These are phyloP conservation scores for Plasmodium berghei DNA, from an alignment of 169 alveolate species.

Conservation along the genomic window DNA sequence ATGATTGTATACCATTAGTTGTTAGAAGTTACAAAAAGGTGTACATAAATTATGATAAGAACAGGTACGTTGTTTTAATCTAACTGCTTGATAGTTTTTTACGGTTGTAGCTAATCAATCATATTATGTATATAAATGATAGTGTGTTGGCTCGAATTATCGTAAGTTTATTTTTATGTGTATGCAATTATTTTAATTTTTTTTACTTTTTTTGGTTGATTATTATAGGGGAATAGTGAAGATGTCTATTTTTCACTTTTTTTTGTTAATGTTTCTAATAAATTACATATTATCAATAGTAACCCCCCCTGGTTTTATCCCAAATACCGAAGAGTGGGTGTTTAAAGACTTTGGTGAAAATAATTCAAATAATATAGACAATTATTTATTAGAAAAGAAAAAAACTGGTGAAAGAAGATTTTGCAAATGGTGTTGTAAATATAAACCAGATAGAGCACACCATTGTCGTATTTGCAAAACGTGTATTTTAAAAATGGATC, in stretches of 20 bases:
- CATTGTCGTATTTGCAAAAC: slow-evolving; percentile 88
- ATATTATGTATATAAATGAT: background rate
- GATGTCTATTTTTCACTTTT: slow-evolving; percentile 65
- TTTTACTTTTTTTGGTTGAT: slow-evolving; percentile 13
- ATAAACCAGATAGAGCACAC: slow-evolving; percentile 87
- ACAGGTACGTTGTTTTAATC: slow-evolving; percentile 12
- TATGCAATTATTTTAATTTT: background rate
- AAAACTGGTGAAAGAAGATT: slow-evolving; percentile 83
- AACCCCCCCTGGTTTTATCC: slow-evolving; percentile 89
- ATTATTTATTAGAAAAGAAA: slow-evolving; percentile 80
- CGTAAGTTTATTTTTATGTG: too few relatives aligned
- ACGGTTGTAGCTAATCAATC: background rate
- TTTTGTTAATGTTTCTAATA: slow-evolving; percentile 79
- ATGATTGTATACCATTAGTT: slow-evolving; percentile 58
- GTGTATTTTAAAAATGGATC: slow-evolving; percentile 93
- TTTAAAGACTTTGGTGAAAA: slow-evolving; percentile 52
- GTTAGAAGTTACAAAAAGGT: slow-evolving; percentile 33
- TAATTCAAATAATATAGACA: slow-evolving; percentile 32
- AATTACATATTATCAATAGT: slow-evolving; percentile 87
- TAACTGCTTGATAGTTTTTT: background rate
- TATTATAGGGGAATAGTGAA: slow-evolving; percentile 62
- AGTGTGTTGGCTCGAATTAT: background rate
- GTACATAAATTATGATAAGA: slow-evolving; percentile 33
- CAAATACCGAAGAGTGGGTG: slow-evolving; percentile 89
- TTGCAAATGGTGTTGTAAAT: slow-evolving; percentile 86